These are phyloP conservation scores for Volvox africanus DNA, from an alignment of 139 green algal species.

Conservation along the genomic window DNA sequence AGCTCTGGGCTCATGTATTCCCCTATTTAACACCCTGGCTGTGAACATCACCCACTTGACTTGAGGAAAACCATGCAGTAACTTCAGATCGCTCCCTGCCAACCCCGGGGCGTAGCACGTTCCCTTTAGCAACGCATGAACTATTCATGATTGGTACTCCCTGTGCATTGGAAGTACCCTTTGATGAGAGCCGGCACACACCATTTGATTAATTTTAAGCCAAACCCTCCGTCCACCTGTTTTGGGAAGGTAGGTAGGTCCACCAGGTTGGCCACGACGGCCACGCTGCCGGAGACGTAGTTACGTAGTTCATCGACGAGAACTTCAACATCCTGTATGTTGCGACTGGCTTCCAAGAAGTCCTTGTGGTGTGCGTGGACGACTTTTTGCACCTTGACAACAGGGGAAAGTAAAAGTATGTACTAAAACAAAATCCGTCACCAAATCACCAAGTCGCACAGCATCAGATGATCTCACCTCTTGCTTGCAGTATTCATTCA, in stretches of 20 bases:
- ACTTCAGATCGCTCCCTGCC: too few species aligned
- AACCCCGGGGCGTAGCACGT: too few species aligned
- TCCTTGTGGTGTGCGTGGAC: constrained; percentile 42
- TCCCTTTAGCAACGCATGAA: too few species aligned
- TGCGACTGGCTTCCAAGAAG: constrained; percentile 28
- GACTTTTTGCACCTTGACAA: constrained; percentile 23
- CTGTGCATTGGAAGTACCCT: too few species aligned
- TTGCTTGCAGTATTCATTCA: constrained; percentile 43
- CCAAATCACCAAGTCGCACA: background rate
- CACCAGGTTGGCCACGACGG: constrained; percentile 51
- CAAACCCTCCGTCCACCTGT: background rate
- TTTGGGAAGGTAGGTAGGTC: constrained; percentile 3
- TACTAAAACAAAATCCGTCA: too few species aligned
- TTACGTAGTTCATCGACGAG: constrained; percentile 59
- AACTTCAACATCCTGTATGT: constrained; percentile 15
- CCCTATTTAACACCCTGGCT: too few species aligned
- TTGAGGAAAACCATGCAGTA: too few species aligned
- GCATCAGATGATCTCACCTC: constrained; percentile 14
- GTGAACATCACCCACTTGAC: too few species aligned
- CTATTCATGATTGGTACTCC: too few species aligned
- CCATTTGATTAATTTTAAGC: too few species aligned
- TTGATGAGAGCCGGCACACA: too few species aligned
- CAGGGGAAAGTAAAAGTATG: background rate
- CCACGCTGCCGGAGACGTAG: constrained; percentile 49
- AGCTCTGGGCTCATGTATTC: too few species aligned